Evolutionary conservation across 2,329 filamentous ascomycete genomes (phyloP), one percentile per base, ranked within the genome.

Genomic region (Hypoxylon sp.): DNA sequence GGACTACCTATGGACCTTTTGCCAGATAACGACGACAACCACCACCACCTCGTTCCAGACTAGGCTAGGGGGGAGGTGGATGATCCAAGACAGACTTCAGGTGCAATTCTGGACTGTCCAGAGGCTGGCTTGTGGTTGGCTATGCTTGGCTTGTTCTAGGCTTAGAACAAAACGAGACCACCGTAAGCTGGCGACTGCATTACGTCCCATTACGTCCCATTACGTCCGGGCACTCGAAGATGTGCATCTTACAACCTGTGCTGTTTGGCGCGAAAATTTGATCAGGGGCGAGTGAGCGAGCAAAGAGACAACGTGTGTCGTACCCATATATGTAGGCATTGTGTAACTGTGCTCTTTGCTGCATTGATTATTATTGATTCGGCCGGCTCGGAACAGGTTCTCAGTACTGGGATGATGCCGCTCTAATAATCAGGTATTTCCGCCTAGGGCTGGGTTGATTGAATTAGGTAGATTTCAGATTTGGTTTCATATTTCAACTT

Each of bases 271-370:
- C 47, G 21, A 34, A 23, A n/a, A 31, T 30, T 15, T 16, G 20
- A 25, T 19, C 20, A 9, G 34, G 16, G 23, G 8, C 29, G 34
- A 47, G 38, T 16, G 30, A 26, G 29, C 43, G 21, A 30, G 35
- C 26, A 34, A n/a, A n/a, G n/a, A 30, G 37, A 26, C 38, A 31
- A 52, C 52, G 44, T 56, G 53, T 55, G 40, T 42, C 17, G 45
- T 59, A 48, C 40, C 36, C 47, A 51, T 55, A 45, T 53, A 52
- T 46, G 52, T 56, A 59, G 35, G 44, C 37, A 52, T 56, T 50
- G 52, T 56, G 52, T 44, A 53, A 56, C 49, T 25, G 13, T 42
- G 40, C 41, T 50, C 31, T 40, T 43, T 52, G 30, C 34, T 42
- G 43, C 47, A 55, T 51, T 58, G 42, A 57, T 57, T 57, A 54